A percentile compares a stretch with the other conserved stretches of the same genome.
Conservation (phyloP, 1,284 basidiomycete species). For the Ceratobasidium sp. region DNA sequence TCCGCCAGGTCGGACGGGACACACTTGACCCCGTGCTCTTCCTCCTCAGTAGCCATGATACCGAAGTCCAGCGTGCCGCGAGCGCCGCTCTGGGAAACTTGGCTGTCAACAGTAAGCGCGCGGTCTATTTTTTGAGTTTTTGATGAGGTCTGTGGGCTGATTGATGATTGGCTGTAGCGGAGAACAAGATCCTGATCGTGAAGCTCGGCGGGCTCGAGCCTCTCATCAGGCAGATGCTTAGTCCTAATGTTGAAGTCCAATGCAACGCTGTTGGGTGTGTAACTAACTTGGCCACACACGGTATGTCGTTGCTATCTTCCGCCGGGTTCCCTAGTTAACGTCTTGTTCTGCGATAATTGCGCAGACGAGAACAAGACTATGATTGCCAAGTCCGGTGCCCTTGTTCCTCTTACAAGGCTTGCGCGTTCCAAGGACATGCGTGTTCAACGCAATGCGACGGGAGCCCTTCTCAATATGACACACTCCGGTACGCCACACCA, state of each 20-base stretch:
- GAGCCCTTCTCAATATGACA: constrained; percentile 99
- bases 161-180: constrained; percentile 69
- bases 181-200: constrained; percentile 99
- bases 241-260: constrained; percentile 99
- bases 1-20: constrained; percentile 95
- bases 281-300: constrained; percentile 98
- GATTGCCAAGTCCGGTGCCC: constrained; percentile 98
- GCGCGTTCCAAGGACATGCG: constrained; percentile 99
- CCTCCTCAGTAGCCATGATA: constrained; percentile 97
- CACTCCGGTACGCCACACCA: constrained; percentile 81
- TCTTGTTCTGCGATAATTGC: no score
- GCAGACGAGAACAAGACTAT: constrained; percentile 99
- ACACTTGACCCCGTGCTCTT: constrained; percentile 99
- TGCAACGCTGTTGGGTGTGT: constrained; percentile 99
- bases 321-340: no score
- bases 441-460: constrained; percentile 98
- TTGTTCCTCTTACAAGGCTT: constrained; percentile 95
- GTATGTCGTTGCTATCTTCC: constrained; percentile 63
- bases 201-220: constrained; percentile 98
- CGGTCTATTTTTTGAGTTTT: constrained; percentile 16
- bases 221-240: constrained; percentile 98
- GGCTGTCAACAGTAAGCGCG: constrained; percentile 92
- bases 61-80: constrained; percentile 98
- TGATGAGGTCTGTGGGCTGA: constrained; percentile 43
- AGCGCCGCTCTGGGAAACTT: constrained; percentile 99